Percentiles rank a stretch among this genome's conserved stretches.
These are phyloP conservation scores for Tetrahymena borealis DNA, from an alignment of 73 alveolate species.

Conservation along the genomic window DNA sequence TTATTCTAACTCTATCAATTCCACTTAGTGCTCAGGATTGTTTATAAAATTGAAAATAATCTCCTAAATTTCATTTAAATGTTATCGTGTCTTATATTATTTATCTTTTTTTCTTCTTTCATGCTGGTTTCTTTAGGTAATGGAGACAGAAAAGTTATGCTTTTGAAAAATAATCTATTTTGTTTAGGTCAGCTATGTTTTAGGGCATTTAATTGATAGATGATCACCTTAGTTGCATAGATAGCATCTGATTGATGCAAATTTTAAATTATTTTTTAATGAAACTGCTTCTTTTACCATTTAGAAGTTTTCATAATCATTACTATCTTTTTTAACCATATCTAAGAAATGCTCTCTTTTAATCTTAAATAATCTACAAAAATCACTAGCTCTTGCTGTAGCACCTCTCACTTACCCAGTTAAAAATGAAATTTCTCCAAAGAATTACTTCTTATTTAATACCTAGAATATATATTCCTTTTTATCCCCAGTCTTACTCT, in stretches of 20 bases:
- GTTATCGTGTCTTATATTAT: not conserved
- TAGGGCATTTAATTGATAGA: slow-evolving; percentile 15
- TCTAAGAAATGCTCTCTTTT: slow-evolving; percentile 39
- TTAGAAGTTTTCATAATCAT: slow-evolving; percentile 40
- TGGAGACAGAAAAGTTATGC: not conserved
- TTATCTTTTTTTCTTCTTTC: not conserved
- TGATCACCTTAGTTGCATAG: slow-evolving; percentile 66
- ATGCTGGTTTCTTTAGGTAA: not conserved
- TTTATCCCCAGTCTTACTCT: slow-evolving; percentile 20
- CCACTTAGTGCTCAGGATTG: not conserved
- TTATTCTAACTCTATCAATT: not conserved
- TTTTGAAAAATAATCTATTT: not conserved
- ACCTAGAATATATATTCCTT: slow-evolving; percentile 41
- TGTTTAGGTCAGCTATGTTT: not conserved
- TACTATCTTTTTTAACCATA: not conserved
- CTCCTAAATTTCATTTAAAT: not conserved
- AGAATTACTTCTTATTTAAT: slow-evolving; percentile 48
- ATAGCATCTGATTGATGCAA: slow-evolving; percentile 56
- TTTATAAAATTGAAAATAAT: not conserved
- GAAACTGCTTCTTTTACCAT: slow-evolving; percentile 43
- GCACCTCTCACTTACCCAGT: slow-evolving; percentile 68
- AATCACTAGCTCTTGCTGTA: slow-evolving; percentile 66
- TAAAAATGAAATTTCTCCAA: slow-evolving; percentile 85
- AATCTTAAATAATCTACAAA: slow-evolving; percentile 56
- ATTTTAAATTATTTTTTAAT: slow-evolving; percentile 35